phyloP scores from a whole-genome alignment of 306 rosid species.

The Castanea sativa region DNA sequence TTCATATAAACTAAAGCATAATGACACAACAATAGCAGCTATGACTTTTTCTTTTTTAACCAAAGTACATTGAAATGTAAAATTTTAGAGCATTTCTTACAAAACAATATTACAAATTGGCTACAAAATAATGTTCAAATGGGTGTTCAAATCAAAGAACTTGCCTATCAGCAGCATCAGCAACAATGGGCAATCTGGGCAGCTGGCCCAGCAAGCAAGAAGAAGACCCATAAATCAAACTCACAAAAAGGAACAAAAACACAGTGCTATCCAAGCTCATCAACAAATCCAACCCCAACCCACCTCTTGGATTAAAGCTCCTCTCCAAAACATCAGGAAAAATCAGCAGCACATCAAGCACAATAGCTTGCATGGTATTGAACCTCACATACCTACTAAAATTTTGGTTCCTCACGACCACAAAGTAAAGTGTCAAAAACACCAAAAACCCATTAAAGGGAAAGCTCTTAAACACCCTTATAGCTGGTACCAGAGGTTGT shows the following conservation, averaged over 20 bases:
- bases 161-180: conserved; percentile 97
- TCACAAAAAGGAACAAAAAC: conserved; percentile 76
- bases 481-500: conserved; percentile 80
- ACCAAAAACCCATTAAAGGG: conserved; percentile 83
- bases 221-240: conserved; percentile 81
- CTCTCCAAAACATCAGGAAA: conserved; percentile 89
- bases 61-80: conserved; percentile 11
- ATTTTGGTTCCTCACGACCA: conserved; percentile 85
- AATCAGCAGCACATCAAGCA: conserved; percentile 85
- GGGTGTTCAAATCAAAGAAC: conserved; percentile 60
- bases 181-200: conserved; percentile 91
- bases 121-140: conserved; percentile 15
- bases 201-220: conserved; percentile 85
- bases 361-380: conserved; percentile 96
- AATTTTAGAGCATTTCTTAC: conserved; percentile 2
- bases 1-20: not conserved
- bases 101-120: conserved; percentile 13
- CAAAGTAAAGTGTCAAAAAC: conserved; percentile 81
- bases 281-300: conserved; percentile 79
- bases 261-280: conserved; percentile 97
- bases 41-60: conserved; percentile 17
- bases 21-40: not conserved
- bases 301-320: conserved; percentile 73
- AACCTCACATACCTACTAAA: conserved; percentile 91
- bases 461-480: conserved; percentile 79